Base-by-base conservation (phyloP, 2,329 filamentous ascomycete genomes). In the Colletotrichum aenigma region DNA sequence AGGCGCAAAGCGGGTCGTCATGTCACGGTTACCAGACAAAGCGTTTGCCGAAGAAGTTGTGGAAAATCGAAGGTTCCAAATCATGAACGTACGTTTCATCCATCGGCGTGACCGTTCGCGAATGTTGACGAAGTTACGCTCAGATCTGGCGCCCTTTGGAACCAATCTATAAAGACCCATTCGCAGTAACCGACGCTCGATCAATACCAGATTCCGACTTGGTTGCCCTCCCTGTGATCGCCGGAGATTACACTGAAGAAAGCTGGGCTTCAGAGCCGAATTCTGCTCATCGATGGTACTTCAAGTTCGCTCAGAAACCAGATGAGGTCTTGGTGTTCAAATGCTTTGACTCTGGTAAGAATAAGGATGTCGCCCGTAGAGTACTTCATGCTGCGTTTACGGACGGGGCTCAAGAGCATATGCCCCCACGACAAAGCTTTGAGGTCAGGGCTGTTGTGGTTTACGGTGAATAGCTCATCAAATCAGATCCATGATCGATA, bases 351-450 rank as follows among this genome's bases (percentile, higher is more conserved):
- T 94, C 92, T n/a, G 24, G 12, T 26, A 13, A 70, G 13, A 87
- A 85, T 0, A 85, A 85, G 0, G 81, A 79, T 38, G 91, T 90
- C 71, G 90, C 89, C 18, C 90, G 91, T 0, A 83, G 90, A 68
- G 86, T 91, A 60, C 92, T 95, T 18, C 95, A 97, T 85, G 93
- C 93, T 12, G 95, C 95, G 1, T 98, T 98, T 84, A 87, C 89
- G 55, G 94, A 98, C 82, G 93, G 94, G 13, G 13, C 21, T 30
- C 62, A 66, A 4, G 5, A 87, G 93, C 76, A 95, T 94, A 3
- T 90, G 67, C 34, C 62, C 15, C 10, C 34, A 16, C 26, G 62
- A 30, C 24, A 66, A 48, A 66, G 62, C 62, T 48, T 66, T 15
- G 62, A 66, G 62, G 36, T 48, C 43, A 36, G 62, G n/a, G 62